Conservation (phyloP, 192 early-diverging fungal genomes). For the Lobosporangium transversale region DNA sequence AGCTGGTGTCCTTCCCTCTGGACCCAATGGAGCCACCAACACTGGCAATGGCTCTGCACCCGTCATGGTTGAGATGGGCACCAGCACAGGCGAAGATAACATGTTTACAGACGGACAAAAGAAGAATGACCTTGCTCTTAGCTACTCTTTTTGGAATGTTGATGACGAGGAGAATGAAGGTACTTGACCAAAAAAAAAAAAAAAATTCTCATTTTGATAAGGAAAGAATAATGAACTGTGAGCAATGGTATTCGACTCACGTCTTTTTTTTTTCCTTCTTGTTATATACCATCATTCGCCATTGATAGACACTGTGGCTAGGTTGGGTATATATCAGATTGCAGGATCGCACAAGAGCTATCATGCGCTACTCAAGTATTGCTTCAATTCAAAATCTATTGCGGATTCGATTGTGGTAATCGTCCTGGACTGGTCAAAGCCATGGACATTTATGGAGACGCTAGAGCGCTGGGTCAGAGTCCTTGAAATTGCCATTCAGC, state of each 20-base stretch:
- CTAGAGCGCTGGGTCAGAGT: conserved; percentile 84
- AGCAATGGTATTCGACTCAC: no score
- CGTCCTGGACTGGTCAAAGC: conserved; percentile 90
- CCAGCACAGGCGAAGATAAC: conserved; percentile 51
- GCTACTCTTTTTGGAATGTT: conserved; percentile 85
- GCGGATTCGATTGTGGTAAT: conserved; percentile 74
- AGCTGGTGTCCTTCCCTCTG: conserved; percentile 9
- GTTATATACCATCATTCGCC: background rate
- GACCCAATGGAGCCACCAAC: conserved; percentile 33
- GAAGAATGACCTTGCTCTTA: conserved; percentile 81
- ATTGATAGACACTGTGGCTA: conserved; percentile 67
- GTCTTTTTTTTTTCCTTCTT: no score
- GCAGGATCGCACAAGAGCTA: conserved; percentile 74
- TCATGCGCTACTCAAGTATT: conserved; percentile 75
- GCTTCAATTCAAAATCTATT: conserved; percentile 72
- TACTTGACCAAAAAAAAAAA: conserved; percentile 18
- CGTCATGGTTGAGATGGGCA: conserved; percentile 55
- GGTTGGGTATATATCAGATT: conserved; percentile 84
- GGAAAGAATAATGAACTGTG: no score
- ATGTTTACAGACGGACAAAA: conserved; percentile 54
- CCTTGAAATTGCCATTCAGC: conserved; percentile 65
- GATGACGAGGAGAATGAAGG: conserved; percentile 90
- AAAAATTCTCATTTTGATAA: no score
- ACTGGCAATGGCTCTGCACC: conserved; percentile 57
- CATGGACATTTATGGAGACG: conserved; percentile 86